Percentiles rank a stretch among this genome's conserved stretches.
phyloP scores from a whole-genome alignment of 108 stramenopile species.

The Cyclotella choctawhatcheeana region DNA sequence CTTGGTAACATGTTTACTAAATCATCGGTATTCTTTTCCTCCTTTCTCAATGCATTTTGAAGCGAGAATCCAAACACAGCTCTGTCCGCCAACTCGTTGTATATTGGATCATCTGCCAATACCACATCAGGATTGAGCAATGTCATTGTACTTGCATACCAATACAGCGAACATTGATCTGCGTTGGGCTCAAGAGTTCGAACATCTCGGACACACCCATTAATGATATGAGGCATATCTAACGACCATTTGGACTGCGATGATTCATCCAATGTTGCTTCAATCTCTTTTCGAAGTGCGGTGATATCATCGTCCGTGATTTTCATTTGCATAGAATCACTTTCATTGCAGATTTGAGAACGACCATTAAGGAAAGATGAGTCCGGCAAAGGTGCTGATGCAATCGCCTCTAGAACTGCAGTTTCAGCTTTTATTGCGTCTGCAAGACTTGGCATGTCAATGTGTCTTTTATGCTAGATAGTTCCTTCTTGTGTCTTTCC shows the following conservation, averaged over 20 bases:
- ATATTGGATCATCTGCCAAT: constrained; percentile 5
- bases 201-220: constrained; percentile 2
- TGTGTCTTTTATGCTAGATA: too few species aligned
- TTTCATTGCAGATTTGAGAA: neutral
- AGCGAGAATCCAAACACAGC: constrained; percentile 22
- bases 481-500: too few species aligned
- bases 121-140: neutral
- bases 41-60: neutral
- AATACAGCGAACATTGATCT: constrained; percentile 14
- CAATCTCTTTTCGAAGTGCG: neutral
- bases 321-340: neutral
- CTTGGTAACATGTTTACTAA: neutral
- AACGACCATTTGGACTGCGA: constrained; percentile 13
- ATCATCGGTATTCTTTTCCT: constrained; percentile 3
- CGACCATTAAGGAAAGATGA: neutral
- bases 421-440: constrained; percentile 10
- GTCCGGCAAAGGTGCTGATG: constrained; percentile 11
- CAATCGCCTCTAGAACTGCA: neutral
- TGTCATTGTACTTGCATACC: constrained; percentile 2
- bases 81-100: constrained; percentile 11
- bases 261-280: neutral
- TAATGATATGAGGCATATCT: neutral
- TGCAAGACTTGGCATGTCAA: neutral
- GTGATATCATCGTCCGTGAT: neutral
- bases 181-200: constrained; percentile 16